phyloP scores from a whole-genome alignment of 352 stramenopile species.

The Aphanomyces invadans region DNA sequence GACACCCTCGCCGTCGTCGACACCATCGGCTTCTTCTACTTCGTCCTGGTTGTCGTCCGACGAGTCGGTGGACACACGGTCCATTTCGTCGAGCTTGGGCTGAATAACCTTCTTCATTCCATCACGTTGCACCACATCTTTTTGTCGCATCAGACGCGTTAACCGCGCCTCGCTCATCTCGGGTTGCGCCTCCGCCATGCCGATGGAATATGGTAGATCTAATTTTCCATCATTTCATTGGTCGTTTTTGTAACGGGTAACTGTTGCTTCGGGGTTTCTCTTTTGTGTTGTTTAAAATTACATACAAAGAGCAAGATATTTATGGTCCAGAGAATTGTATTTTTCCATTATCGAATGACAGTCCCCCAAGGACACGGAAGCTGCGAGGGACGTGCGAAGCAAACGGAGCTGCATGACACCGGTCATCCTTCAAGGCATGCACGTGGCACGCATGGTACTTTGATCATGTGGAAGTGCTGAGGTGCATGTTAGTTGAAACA shows the following conservation, averaged over 20 bases:
- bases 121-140: not conserved
- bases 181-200: not conserved
- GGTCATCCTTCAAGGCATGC: too few species aligned
- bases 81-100: not conserved
- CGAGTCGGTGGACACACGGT: not conserved
- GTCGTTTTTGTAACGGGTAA: not conserved
- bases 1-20: not conserved
- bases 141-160: not conserved
- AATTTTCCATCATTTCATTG: not conserved
- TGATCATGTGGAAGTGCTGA: too few species aligned
- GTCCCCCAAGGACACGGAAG: too few species aligned
- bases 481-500: too few species aligned
- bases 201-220: not conserved
- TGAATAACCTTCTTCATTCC: not conserved
- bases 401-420: too few species aligned
- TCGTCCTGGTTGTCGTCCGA: constrained; percentile 20
- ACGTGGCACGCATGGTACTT: too few species aligned
- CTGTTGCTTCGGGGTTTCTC: not conserved
- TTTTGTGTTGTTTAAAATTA: not conserved
- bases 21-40: not conserved
- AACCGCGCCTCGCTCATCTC: not conserved
- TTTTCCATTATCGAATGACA: too few species aligned
- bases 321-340: too few species aligned
- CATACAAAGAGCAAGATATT: not conserved
- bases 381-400: too few species aligned